Evolutionary conservation across 2,329 filamentous ascomycete genomes (phyloP), one percentile per base, ranked within the genome.

Genomic region (Stenocarpella maydis): DNA sequence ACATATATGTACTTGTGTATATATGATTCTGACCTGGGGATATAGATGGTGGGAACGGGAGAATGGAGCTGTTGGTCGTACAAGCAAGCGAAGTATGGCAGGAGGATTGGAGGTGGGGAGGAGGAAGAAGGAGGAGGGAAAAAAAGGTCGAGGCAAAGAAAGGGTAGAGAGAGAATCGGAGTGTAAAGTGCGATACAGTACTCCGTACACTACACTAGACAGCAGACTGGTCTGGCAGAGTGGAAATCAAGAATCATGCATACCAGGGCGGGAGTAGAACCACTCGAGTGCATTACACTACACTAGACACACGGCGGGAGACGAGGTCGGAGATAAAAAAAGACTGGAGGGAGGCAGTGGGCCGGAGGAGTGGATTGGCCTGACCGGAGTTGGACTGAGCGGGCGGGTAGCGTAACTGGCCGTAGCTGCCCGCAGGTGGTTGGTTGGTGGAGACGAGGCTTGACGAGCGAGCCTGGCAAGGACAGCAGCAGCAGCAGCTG

Each of bases 201-300:
- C n/a, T n/a, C n/a, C n/a, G n/a, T n/a, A n/a, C n/a, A n/a, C n/a
- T n/a, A n/a, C n/a, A n/a, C n/a, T n/a, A 34, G 31, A 34, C 9
- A 34, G 31, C 31, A 34, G 31, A n/a, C 31, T 26, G 49, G 58
- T 63, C 58, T 49, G 43, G 28, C 58, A 49, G n/a, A 47, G 58
- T 47, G 58, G 58, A 49, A 63, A 63, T 49, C 58, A 63, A 49
- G 58, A 49, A 63, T 63, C 58, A 63, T 63, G 58, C 58, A 63
- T 28, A 49, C 41, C 43, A 63, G 47, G 55, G 24, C 26, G 55
- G 39, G 41, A 47, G 24, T 34, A 61, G 34, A 37, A 5, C 12
- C 7, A 4, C 10, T 37, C 34, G 34, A 37, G 34, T 12, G 12
- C 34, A 37, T 10, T n/a, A n/a, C n/a, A n/a, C n/a, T n/a, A n/a